Base-by-base conservation (phyloP, 2,329 filamentous ascomycete genomes). In the Aspergillus sclerotialis region DNA sequence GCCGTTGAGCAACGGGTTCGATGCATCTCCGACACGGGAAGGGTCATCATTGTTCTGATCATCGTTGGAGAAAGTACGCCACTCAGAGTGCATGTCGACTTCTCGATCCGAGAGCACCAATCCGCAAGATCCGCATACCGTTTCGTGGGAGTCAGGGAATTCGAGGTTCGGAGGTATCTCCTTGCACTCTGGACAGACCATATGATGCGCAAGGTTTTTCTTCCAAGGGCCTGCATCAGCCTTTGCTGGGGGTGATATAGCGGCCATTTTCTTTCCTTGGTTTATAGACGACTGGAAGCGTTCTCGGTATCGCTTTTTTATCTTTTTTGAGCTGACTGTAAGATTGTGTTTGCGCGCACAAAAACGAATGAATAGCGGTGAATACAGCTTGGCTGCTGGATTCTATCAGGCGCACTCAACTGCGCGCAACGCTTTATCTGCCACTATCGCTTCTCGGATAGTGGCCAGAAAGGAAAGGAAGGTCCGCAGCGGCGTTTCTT, bases 21-120 rank as follows among this genome's bases (percentile, higher is more conserved):
- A 82, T 5, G 84, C 85, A 50, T 96, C 92, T 69, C 92, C 92
- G 46, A 98, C 90, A 87, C 92, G 92, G 39, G 88, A 95, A 4
- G 93, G 92, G 49, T 98, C 92, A 51, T 96, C 93, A 55, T 85
- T 89, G 54, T 86, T 87, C 61, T 94, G 87, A 59, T 98, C 93
- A 56, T 98, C 92, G 59, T 96, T 96, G 57, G 89, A 88, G 67
- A 98, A 98, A 1, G 92, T 98, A 58, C 92, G 86, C 92, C 92
- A 98, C 68, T 98, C 92, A 30, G 88, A 94, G 43, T 93, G 84
- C 41, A 86, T 93, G 58, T 98, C 93, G 55, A 98, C 89, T 58
- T 92, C 88, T 46, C 87, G 83, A 54, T 90, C 84, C 40, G 84
- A 84, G 18, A 98, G 76, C 5, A 98, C 92, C 21, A 95, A 73